Conservation (phyloP, 805 yeast species). For the Candida taoyuanica region DNA sequence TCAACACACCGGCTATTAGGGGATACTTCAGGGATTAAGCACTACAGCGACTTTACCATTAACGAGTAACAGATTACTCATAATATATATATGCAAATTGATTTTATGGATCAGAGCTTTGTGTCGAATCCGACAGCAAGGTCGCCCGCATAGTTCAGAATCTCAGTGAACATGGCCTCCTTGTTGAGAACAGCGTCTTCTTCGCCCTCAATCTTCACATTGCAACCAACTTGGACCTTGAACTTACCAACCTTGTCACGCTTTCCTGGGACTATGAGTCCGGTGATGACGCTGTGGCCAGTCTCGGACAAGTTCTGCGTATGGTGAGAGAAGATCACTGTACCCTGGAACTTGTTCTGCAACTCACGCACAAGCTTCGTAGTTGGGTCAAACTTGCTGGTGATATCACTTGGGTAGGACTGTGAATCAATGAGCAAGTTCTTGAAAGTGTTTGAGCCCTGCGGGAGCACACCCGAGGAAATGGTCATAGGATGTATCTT, state of each 20-base stretch:
- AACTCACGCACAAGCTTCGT: slow-evolving; percentile 57
- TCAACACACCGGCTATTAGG: too few relatives aligned
- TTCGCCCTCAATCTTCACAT: slow-evolving; percentile 56
- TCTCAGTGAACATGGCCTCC: slow-evolving; percentile 70
- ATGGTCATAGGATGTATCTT: slow-evolving; percentile 40
- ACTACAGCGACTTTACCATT: too few relatives aligned
- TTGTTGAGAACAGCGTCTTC: slow-evolving; percentile 58
- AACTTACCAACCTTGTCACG: slow-evolving; percentile 55
- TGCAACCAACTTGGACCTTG: slow-evolving; percentile 73
- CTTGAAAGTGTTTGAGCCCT: slow-evolving; percentile 48
- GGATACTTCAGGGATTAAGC: too few relatives aligned
- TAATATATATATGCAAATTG: neutral
- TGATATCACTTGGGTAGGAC: slow-evolving; percentile 34
- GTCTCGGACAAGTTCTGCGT: slow-evolving; percentile 48
- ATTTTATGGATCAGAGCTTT: slow-evolving; percentile 6
- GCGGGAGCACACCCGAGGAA: slow-evolving; percentile 48
- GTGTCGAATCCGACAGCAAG: slow-evolving; percentile 39
- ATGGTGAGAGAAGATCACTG: slow-evolving; percentile 64
- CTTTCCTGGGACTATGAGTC: slow-evolving; percentile 70
- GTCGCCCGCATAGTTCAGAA: slow-evolving; percentile 65
- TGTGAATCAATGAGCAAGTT: slow-evolving; percentile 40
- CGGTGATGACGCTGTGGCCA: slow-evolving; percentile 65
- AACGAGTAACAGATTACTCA: too few relatives aligned
- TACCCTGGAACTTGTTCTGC: slow-evolving; percentile 56
- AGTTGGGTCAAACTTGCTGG: slow-evolving; percentile 55